phyloP scores from a whole-genome alignment of 371 early-diverging fungal species.

The Mucor circinelloides region DNA sequence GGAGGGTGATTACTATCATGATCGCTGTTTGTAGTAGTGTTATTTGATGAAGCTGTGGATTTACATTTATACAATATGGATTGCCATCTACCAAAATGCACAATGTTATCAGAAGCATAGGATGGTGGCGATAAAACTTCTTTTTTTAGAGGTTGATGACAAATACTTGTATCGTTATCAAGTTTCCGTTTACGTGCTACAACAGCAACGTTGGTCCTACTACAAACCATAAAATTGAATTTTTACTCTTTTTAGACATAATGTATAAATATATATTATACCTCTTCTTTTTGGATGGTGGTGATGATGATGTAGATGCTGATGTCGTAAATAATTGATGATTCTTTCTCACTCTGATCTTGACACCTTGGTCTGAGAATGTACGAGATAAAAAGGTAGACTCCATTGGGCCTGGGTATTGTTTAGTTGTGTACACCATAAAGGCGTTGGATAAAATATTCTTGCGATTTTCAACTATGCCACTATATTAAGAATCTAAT shows the following conservation, averaged over 20 bases:
- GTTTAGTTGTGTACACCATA: conserved; percentile 87
- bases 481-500: conserved; percentile 21
- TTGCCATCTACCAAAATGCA: conserved; percentile 17
- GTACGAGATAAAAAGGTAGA: conserved; percentile 50
- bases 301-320: neutral
- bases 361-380: conserved; percentile 54
- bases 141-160: neutral
- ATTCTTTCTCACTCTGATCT: conserved; percentile 50
- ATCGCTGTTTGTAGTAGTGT: neutral
- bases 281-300: neutral
- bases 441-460: conserved; percentile 62
- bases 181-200: conserved; percentile 9
- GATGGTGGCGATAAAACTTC: conserved; percentile 4
- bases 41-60: neutral
- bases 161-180: neutral
- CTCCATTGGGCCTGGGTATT: conserved; percentile 88
- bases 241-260: conserved; percentile 5
- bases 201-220: conserved; percentile 3
- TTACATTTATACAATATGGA: neutral
- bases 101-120: conserved; percentile 12
- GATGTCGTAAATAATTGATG: conserved; percentile 26
- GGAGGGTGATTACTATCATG: neutral
- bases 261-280: conserved; percentile 1
- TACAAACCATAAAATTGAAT: neutral
- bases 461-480: conserved; percentile 34